These are phyloP conservation scores for Meripilus lineatus DNA, from an alignment of 1,284 basidiomycete species.

Conservation along the genomic window DNA sequence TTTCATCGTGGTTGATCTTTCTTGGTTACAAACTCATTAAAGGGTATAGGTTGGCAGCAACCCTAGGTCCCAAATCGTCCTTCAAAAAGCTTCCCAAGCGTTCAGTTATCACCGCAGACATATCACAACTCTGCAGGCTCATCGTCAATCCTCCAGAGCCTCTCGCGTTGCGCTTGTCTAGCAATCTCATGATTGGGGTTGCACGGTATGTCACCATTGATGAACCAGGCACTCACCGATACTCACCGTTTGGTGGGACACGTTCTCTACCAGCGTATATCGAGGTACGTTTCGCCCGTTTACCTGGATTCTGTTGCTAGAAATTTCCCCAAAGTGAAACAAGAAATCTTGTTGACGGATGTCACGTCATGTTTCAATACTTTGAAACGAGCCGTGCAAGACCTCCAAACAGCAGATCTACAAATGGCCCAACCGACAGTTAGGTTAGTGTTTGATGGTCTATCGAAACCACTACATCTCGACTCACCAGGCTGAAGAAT, in stretches of 20 bases:
- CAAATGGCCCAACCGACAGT: slow-evolving; percentile 67
- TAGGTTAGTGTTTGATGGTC: no score
- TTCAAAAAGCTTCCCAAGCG: slow-evolving; percentile 78
- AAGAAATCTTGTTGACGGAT: slow-evolving; percentile 76
- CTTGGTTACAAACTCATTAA: neutral
- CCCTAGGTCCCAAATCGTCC: slow-evolving; percentile 79
- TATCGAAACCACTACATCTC: no score
- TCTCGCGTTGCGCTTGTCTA: slow-evolving; percentile 78
- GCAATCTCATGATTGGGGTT: slow-evolving; percentile 83
- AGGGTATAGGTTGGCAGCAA: slow-evolving; percentile 74
- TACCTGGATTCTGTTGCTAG: neutral
- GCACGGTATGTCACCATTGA: slow-evolving; percentile 77
- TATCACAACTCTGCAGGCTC: slow-evolving; percentile 71
- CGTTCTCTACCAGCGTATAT: slow-evolving; percentile 47
- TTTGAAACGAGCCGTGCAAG: slow-evolving; percentile 69
- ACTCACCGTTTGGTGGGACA: neutral
- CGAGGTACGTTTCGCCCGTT: slow-evolving; percentile 45
- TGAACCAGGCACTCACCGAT: no score
- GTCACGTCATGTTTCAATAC: slow-evolving; percentile 71
- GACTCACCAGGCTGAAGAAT: slow-evolving; percentile 46
- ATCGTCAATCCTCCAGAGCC: slow-evolving; percentile 82
- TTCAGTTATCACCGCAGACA: slow-evolving; percentile 77
- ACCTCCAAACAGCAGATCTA: slow-evolving; percentile 48
- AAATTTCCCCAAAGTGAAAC: slow-evolving; percentile 54
- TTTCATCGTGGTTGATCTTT: neutral